Conservation (phyloP, 2,329 filamentous ascomycete genomes). For the Fusarium duplospermum region DNA sequence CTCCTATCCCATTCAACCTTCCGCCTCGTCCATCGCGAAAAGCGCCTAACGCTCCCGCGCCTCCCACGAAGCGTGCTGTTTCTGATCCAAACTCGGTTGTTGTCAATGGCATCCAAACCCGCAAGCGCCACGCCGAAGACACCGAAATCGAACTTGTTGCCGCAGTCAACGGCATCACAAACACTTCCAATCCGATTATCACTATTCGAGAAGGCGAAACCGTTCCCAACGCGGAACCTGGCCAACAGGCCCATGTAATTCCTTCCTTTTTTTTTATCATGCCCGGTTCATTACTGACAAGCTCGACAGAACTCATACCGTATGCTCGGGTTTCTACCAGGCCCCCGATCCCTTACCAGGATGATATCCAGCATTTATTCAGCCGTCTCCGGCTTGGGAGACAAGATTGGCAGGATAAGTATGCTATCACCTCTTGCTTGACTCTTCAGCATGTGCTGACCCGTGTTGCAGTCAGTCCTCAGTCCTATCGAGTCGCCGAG, state of each 20-base stretch:
- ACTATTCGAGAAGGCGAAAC: conserved; percentile 33
- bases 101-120: conserved; percentile 46
- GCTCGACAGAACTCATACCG: conserved; percentile 20
- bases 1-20: background rate
- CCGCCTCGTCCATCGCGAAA: background rate
- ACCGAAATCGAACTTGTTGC: conserved; percentile 48
- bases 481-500: conserved; percentile 42
- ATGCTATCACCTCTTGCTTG: background rate
- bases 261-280: background rate
- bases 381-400: conserved; percentile 43
- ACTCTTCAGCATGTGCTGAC: background rate
- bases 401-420: conserved; percentile 42
- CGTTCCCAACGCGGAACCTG: conserved; percentile 11
- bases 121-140: conserved; percentile 46
- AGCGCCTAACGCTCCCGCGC: background rate
- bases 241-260: conserved; percentile 30
- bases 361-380: conserved; percentile 46
- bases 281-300: background rate
- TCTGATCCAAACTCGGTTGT: conserved; percentile 18
- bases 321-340: conserved; percentile 37
- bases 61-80: background rate
- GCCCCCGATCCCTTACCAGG: conserved; percentile 41
- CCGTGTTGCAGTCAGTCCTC: conserved; percentile 36
- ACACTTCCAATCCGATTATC: conserved; percentile 20
- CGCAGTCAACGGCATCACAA: conserved; percentile 32